Base-by-base conservation (phyloP, 2,329 filamentous ascomycete genomes). In the Fusarium fujikuroi region DNA sequence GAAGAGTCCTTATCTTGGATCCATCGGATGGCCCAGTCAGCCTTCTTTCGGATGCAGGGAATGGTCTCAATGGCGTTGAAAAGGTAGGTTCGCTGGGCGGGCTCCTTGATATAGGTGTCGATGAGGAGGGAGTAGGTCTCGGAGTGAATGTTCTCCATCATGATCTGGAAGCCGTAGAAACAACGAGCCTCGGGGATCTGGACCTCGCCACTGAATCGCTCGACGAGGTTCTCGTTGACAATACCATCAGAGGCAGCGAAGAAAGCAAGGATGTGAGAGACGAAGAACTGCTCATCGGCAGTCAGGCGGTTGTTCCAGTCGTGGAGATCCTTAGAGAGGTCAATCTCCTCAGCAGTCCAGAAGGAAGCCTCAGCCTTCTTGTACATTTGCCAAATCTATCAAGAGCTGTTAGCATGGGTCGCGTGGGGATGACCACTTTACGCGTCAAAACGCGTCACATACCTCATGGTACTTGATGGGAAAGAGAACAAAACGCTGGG, bases 121-220 rank as follows among this genome's bases (percentile, higher is more conserved):
- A 99, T 99, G 82, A 99, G 92, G 40, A 99, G 92, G 25, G 95
- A 98, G 90, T 99, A 99, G 61, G 96, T 99, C 88, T 99, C 96
- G 21, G 96, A 98, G 90, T 99, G 96, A 80, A 99, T 97, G 87
- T 99, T 99, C 89, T 99, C 96, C 94, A 99, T 98, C 96, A 99
- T 99, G 87, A 98, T 98, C 88, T 99, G 96, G 90, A 99, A 99
- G 75, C 96, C 96, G 84, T 99, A 99, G 90, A 99, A 99, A 91
- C 96, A 99, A 80, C 96, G 95, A 74, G 96, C 96, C 86, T 99
- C 96, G 16, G 96, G 95, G 66, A 98, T 92, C 86, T 99, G 96
- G 36, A 99, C 95, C 85, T 99, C 96, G 75, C 90, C 92, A 80
- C 94, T 97, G 91, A 99, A 99, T 73, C 96, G 94, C 90, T 98